Base-by-base conservation (phyloP, 352 stramenopile species). In the Peronosclerospora sorghi region DNA sequence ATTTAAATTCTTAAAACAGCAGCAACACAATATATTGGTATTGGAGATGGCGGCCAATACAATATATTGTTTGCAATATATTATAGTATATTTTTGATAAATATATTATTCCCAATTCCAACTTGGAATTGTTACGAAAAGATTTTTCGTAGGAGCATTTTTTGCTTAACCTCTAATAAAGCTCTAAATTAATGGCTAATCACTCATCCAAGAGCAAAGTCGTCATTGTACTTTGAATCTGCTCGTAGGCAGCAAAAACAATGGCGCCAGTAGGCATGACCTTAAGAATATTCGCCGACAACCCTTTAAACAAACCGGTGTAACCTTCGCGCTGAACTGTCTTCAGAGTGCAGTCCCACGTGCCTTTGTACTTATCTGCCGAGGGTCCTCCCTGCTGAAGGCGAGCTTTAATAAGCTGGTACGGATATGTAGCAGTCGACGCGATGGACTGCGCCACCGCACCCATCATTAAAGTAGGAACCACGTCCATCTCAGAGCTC, bases 341-440 rank as follows among this genome's bases (percentile, higher is more conserved):
- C 51, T 86, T 92, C 23, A 50, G 58, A 1, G 87, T 81, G 50
- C 88, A 97, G 50, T 95, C 74, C 57, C 83, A 76, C 4, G 96
- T 94, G 48, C 87, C 86, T 21, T 43, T 67, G 63, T 98, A 97
- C 26, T 96, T 81, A n/a, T 64, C 49, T 10, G 78, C 78, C 6
- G 56, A 62, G 13, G 64, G 59, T 24, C 86, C 59, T 80, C 80
- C 70, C 57, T 98, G 92, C 52, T 98, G 95, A 13, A 98, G 56
- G 44, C 95, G 71, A 12, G 92, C 81, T 72, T 98, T 98, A 36
- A 98, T 89, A 9, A 98, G 89, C 66, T 98, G 94, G 42, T 97
- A 86, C 14, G 95, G 94, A 63, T 97, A 98, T 12, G 91, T 97
- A 4, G 63, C 77, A 14, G 73, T 86, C 7, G 76, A 89, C 20